Evolutionary conservation across 2,329 filamentous ascomycete genomes (phyloP).

Genomic region (Fusarium verticillioides): DNA sequence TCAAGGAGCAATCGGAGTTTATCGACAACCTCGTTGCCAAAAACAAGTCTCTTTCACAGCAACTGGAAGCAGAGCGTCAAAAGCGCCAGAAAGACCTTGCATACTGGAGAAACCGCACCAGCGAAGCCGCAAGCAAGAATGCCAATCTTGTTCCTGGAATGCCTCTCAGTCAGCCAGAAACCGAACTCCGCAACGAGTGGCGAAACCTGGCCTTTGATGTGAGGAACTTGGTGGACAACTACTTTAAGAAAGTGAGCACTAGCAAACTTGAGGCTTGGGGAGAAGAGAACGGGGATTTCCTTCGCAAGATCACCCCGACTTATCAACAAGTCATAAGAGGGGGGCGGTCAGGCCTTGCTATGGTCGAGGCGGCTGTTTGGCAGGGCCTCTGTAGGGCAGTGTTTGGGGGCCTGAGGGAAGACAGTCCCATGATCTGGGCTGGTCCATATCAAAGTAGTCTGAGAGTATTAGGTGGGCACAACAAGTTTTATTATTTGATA

Average conservation of each 20-base stretch:
- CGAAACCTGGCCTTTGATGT: neutral
- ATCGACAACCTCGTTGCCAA: neutral
- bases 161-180: neutral
- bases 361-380: neutral
- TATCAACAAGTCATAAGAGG: neutral
- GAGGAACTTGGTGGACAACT: neutral
- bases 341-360: neutral
- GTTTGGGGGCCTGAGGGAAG: neutral
- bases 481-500: fast-evolving
- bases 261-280: neutral
- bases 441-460: neutral
- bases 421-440: neutral
- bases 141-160: neutral
- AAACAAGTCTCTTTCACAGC: neutral
- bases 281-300: neutral
- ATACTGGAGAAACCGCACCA: neutral
- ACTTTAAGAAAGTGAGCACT: neutral
- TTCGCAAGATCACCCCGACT: neutral
- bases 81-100: neutral
- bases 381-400: neutral
- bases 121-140: neutral
- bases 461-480: neutral
- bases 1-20: neutral
- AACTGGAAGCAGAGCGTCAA: neutral
- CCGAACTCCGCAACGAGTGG: neutral